Evolutionary conservation across 345 rosid species (phyloP), one percentile per base, ranked within the genome.

Genomic region (Cardiospermum halicacabum): DNA sequence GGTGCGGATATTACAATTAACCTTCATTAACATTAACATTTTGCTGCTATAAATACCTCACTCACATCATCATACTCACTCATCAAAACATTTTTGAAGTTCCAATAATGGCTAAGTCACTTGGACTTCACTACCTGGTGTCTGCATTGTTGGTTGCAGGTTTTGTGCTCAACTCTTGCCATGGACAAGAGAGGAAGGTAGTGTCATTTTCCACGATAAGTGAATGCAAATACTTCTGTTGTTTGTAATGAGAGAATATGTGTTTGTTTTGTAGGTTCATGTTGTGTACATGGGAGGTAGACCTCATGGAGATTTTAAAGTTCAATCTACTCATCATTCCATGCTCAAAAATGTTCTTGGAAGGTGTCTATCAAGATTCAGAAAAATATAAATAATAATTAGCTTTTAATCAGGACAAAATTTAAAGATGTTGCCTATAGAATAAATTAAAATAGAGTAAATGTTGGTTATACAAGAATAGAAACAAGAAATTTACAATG

Each of bases 271-370:
- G 7, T 28, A 79, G 83, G 58, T 74, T 55, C 71, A 77, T 56
- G 57, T 80, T 55, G 75, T 80, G 3, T 80, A 80, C 69, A 71
- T 80, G 81, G 84, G 79, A 62, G 71, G 63, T 5, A 40, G 12
- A 51, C 77, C 75, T 22, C 62, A 15, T 3, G 75, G 70, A 43
- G 71, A 61, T 40, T 53, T 57, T 45, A 42, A 66, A 5, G 58
- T 50, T 34, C 39, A 40, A 12, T 16, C 50, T 0, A 36, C 28
- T 5, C 81, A 77, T 60, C 62, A 74, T 56, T 74, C 81, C 55
- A 71, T 77, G 73, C 72, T 77, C 21, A 21, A 63, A 63, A 62
- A n/a, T 42, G 77, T 74, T 18, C 58, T 76, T 24, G 78, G 77
- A 68, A 80, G 79, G 84, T 80, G 19, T 15, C 4, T 53, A 48